Evolutionary conservation across 139 green algal species (phyloP), one percentile per base, ranked within the genome.

Genomic region (Asterochloris erici): DNA sequence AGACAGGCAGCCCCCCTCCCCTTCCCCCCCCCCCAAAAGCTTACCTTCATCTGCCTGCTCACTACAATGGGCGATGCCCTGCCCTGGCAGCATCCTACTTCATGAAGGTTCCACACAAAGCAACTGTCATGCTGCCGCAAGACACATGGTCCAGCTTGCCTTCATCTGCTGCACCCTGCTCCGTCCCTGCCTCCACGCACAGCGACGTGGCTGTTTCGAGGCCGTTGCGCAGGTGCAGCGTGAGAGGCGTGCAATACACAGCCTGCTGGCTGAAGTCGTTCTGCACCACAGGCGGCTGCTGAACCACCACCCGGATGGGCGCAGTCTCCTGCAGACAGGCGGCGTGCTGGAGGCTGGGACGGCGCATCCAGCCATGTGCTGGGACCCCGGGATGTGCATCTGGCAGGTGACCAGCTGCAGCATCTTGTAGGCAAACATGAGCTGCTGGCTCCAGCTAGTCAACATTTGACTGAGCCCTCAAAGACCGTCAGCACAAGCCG

Each of bases 211-310:
- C 73, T 11, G 66, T 47, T 2, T 81, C 78, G n/a, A 87, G 77
- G 64, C 86, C 90, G 90, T 94, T 96, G 79, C 85, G 81, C 84
- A 95, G 66, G 11, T 19, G 54, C 29, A 95, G 86, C 27, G 38
- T 71, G 70, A 96, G 78, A 9, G 82, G 83, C 26, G 93, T 82
- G n/a, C 89, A 64, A 69, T 88, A 94, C 63, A 91, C 74, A 2
- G 82, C 74, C 14, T 83, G 73, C 14, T 62, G 26, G 1, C 75
- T 28, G 81, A 96, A 96, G 86, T 94, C 89, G 74, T 95, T 89
- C 29, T 24, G 68, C 60, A 92, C 26, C 2, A 0, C 26, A 14
- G 23, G 12, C 16, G 47, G 38, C 0, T 84, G 83, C 23, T 54
- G 10, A 19, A 86, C 75, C 74, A 86, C 26, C 10, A 74, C 68